A percentile compares a stretch with the other conserved stretches of the same genome.
These are phyloP conservation scores for Fusarium equiseti DNA, from an alignment of 2,329 filamentous ascomycete species.

Conservation along the genomic window DNA sequence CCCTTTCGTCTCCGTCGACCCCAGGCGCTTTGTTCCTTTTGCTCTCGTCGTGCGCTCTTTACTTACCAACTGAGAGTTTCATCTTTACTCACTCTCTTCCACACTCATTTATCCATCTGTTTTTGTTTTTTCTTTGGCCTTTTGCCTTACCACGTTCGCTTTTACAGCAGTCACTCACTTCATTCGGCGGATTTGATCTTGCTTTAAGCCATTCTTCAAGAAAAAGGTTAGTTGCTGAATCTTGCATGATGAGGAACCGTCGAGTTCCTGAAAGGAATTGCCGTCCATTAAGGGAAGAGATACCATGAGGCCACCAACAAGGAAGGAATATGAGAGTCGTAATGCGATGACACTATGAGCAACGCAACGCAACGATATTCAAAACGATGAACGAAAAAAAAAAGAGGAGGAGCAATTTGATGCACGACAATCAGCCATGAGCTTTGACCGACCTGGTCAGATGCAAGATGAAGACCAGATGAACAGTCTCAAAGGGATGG, in stretches of 20 bases:
- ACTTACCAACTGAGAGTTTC: constrained; percentile 65
- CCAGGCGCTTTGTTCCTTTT: constrained; percentile 44
- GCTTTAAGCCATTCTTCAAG: constrained; percentile 29
- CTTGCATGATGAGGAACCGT: background rate
- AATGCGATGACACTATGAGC: background rate
- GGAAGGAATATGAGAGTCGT: background rate
- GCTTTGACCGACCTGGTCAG: background rate
- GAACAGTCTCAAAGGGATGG: background rate
- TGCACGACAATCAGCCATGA: background rate
- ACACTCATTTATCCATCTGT: constrained; percentile 63
- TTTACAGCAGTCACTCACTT: constrained; percentile 46
- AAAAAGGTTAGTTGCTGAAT: constrained; percentile 43
- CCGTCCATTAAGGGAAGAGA: background rate
- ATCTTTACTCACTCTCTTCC: constrained; percentile 61
- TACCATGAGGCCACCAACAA: background rate
- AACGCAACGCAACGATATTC: background rate
- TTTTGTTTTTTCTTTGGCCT: constrained; percentile 38
- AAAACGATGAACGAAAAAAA: background rate
- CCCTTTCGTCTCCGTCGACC: constrained; percentile 46
- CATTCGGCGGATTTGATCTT: constrained; percentile 30
- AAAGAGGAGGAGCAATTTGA: background rate
- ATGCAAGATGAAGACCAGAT: background rate
- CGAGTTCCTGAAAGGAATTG: background rate
- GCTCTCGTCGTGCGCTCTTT: constrained; percentile 50
- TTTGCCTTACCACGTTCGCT: constrained; percentile 49